Conservation (phyloP, 23 red algal species). For the Cyanidioschyzon merolae region DNA sequence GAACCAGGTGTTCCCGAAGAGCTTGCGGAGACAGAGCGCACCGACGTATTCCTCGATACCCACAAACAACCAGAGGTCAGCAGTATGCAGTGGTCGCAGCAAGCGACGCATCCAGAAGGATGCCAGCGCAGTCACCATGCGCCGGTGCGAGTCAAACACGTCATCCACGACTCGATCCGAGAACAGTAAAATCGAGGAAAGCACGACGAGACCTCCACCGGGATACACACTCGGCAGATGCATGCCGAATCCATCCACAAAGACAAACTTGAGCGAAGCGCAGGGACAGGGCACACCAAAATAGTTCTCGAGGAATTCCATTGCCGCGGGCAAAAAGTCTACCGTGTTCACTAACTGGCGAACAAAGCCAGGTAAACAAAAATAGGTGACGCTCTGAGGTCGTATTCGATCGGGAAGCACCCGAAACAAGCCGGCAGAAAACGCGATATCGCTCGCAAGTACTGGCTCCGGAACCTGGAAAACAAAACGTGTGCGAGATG, state of each 20-base stretch:
- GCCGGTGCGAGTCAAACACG: conserved; percentile 39
- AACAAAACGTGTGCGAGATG: conserved; percentile 5
- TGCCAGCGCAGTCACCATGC: conserved; percentile 40
- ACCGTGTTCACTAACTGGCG: conserved; percentile 55
- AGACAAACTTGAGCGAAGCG: conserved; percentile 53
- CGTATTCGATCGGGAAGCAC: conserved; percentile 60
- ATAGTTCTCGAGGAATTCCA: conserved; percentile 49
- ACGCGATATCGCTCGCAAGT: conserved; percentile 47
- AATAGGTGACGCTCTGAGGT: conserved; percentile 60
- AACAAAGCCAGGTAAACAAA: conserved; percentile 65
- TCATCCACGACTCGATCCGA: conserved; percentile 52
- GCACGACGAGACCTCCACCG: conserved; percentile 56
- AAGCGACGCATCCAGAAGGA: conserved; percentile 36
- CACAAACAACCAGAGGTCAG: conserved; percentile 62
- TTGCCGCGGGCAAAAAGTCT: conserved; percentile 54
- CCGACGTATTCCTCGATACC: conserved; percentile 56
- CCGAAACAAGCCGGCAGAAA: conserved; percentile 66
- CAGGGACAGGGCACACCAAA: conserved; percentile 49
- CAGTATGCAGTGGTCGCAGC: conserved; percentile 33
- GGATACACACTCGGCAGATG: neutral
- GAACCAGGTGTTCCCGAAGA: conserved; percentile 79
- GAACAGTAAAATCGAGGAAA: conserved; percentile 41
- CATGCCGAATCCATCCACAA: conserved; percentile 31
- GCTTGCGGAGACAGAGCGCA: conserved; percentile 34
- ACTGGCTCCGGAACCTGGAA: conserved; percentile 18